phyloP scores from a whole-genome alignment of 305 asterid genomes.

The Fraxinus albicans region DNA sequence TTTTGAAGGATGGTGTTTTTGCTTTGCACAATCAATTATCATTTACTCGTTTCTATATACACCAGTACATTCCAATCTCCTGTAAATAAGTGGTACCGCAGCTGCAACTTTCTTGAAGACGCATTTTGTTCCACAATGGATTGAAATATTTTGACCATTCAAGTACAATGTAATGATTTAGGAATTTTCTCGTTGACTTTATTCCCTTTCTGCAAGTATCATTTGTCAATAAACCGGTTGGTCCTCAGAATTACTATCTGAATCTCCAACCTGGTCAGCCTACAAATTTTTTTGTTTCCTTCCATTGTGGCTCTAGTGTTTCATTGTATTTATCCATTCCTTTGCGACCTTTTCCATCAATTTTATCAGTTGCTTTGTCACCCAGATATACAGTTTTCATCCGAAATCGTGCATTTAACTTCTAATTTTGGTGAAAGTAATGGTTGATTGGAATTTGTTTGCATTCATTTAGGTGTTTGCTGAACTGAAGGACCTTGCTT shows the following conservation, averaged over 20 bases:
- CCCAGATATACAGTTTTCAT: not conserved
- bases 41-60: not conserved
- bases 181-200: not conserved
- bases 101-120: not conserved
- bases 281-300: not conserved
- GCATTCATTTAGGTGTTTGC: constrained; percentile 57
- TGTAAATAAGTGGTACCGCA: not conserved
- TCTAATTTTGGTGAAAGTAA: not conserved
- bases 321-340: not conserved
- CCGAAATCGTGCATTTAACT: not conserved
- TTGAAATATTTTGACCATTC: not conserved
- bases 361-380: not conserved
- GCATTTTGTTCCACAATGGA: not conserved
- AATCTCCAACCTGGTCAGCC: not conserved
- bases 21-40: not conserved
- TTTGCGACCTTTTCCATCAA: not conserved
- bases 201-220: not conserved
- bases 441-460: constrained; percentile 5
- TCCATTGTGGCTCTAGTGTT: not conserved
- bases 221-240: not conserved
- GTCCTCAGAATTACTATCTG: not conserved
- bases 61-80: not conserved
- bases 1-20: not conserved
- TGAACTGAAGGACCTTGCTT: constrained; percentile 61
- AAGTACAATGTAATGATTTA: not conserved